A percentile compares a stretch with the other conserved stretches of the same genome.
Conservation (phyloP, 352 stramenopile genomes). For the Globisporangium spinosum region DNA sequence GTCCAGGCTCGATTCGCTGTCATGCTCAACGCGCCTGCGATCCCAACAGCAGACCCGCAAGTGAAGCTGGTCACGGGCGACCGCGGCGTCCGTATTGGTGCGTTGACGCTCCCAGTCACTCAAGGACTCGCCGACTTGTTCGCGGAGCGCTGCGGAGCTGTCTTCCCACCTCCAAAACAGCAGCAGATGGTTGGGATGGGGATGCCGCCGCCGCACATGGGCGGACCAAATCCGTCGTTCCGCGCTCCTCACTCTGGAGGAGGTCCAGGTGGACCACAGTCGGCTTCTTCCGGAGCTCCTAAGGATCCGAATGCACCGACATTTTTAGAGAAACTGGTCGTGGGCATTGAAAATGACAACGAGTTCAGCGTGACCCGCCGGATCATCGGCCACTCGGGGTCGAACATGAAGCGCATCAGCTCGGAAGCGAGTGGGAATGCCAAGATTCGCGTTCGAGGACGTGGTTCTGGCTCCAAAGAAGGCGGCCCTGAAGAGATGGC, state of each 20-base stretch:
- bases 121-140: constrained; percentile 76
- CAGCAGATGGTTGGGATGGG: constrained; percentile 22
- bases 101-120: constrained; percentile 56
- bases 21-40: constrained; percentile 62
- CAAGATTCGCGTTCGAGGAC: constrained; percentile 83
- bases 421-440: constrained; percentile 72
- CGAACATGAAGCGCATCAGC: constrained; percentile 88
- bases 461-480: constrained; percentile 78
- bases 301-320: constrained; percentile 24
- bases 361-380: constrained; percentile 83
- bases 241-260: constrained; percentile 10
- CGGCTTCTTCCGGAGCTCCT: constrained; percentile 1
- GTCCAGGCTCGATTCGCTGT: constrained; percentile 76
- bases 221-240: constrained; percentile 7
- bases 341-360: constrained; percentile 84
- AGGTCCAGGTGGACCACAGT: constrained; percentile 9
- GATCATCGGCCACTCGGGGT: constrained; percentile 75
- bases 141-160: constrained; percentile 51
- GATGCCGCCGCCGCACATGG: constrained; percentile 23
- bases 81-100: constrained; percentile 48
- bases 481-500: constrained; percentile 58
- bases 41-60: constrained; percentile 62
- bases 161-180: constrained; percentile 40
- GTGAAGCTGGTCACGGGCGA: constrained; percentile 73
- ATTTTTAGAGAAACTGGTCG: constrained; percentile 71